Base-by-base conservation (phyloP, 192 early-diverging fungal genomes). In the Linnemannia schmuckeri region DNA sequence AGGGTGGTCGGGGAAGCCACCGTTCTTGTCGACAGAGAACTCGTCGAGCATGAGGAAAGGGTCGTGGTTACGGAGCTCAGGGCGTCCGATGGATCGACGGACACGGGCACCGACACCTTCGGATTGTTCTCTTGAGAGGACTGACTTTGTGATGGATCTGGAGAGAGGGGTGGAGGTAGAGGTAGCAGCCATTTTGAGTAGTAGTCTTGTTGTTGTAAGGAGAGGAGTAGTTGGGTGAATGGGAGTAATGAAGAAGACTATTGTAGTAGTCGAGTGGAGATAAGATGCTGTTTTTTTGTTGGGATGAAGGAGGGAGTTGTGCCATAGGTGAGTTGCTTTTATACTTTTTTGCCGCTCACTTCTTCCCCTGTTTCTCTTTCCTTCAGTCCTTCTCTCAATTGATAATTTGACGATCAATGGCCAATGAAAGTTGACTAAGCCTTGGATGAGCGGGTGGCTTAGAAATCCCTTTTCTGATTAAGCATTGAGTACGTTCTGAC, bases 51-150 rank as follows among this genome's bases (percentile, higher is more conserved):
- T 82, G 41, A 89, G 72, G 73, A 89, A 89, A 27, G 88, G 88
- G 72, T 89, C 88, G 30, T 87, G 88, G 76, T 81, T 81, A 37
- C 79, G 79, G 30, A 81, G 73, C 54, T 81, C 79, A 4, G 82
- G 89, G 6, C 92, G 93, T 52, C 96, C 96, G 49, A 98, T 95
- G 30, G 93, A 92, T 12, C 97, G 93, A 70, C 95, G 94, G 40
- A 98, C 96, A 70, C 90, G 91, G 46, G 96, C 96, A 37, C 97
- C 97, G 30, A 88, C 95, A 46, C 97, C 97, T 82, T 98, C 97
- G 70, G 91, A 88, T 88, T 94, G 92, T 38, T 75, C 83, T 3
- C 33, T 54, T 13, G 83, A 85, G 40, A 85, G 79, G 37, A 81
- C 73, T 7, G 73, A 35, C 44, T 70, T 74, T 55, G 69, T n/a